Conservation (phyloP, 2,329 filamentous ascomycete species). For the Penicillium sp. region DNA sequence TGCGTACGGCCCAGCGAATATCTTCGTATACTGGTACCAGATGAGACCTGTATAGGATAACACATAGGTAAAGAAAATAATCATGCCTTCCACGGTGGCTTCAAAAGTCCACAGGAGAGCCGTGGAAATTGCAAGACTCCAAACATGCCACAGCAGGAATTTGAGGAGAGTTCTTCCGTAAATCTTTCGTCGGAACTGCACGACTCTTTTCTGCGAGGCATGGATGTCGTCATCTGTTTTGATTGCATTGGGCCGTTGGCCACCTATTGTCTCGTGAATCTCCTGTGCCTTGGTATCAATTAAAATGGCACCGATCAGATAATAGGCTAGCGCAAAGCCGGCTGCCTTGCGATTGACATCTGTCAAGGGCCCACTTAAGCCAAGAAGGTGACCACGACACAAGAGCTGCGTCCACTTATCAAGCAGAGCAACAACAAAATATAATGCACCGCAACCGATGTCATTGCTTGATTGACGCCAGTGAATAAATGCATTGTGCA, state of each 20-base stretch:
- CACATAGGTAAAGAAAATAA: slow-evolving; percentile 53
- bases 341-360: slow-evolving; percentile 48
- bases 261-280: slow-evolving; percentile 48
- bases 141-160: slow-evolving; percentile 54
- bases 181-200: slow-evolving; percentile 47
- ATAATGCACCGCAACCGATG: slow-evolving; percentile 55
- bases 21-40: slow-evolving; percentile 56
- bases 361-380: slow-evolving; percentile 37
- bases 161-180: slow-evolving; percentile 54
- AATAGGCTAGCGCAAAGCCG: slow-evolving; percentile 59
- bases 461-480: slow-evolving; percentile 59
- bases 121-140: slow-evolving; percentile 52
- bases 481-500: slow-evolving; percentile 59
- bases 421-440: slow-evolving; percentile 56
- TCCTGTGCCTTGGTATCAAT: slow-evolving; percentile 57
- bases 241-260: slow-evolving; percentile 43
- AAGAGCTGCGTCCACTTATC: slow-evolving; percentile 57
- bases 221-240: slow-evolving; percentile 45
- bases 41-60: slow-evolving; percentile 54
- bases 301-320: slow-evolving; percentile 57
- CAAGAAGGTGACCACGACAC: slow-evolving; percentile 44
- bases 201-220: slow-evolving; percentile 46
- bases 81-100: slow-evolving; percentile 40
- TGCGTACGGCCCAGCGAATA: slow-evolving; percentile 52
- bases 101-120: slow-evolving; percentile 56